These are phyloP conservation scores for Scheffersomyces stipitis DNA, from an alignment of 805 yeast genomes.

Conservation along the genomic window DNA sequence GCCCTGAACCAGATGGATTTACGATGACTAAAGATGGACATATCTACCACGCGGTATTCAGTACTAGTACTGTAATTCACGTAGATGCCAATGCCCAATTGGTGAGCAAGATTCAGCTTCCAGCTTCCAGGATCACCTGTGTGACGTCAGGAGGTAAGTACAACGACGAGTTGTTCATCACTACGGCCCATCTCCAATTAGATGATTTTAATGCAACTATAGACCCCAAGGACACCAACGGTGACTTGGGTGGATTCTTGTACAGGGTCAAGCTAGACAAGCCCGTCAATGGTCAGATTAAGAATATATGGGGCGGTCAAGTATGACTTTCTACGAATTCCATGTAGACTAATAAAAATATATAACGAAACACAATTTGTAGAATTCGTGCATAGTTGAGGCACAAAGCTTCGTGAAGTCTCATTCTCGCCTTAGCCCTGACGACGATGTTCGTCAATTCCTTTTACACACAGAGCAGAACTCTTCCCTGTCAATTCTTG, in stretches of 20 bases:
- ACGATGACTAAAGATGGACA: constrained; percentile 54
- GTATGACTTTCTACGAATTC: neutral
- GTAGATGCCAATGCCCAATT: constrained; percentile 50
- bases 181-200: constrained; percentile 58
- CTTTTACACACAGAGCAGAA: too few species aligned
- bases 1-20: constrained; percentile 80
- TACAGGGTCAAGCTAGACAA: constrained; percentile 45
- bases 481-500: too few species aligned
- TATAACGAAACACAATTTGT: too few species aligned
- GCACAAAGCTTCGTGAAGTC: too few species aligned
- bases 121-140: constrained; percentile 63
- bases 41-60: constrained; percentile 68
- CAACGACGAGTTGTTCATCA: constrained; percentile 59
- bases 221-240: constrained; percentile 23
- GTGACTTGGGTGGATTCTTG: constrained; percentile 64
- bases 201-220: constrained; percentile 33
- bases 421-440: too few species aligned
- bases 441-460: too few species aligned
- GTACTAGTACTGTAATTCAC: constrained; percentile 56
- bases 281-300: constrained; percentile 24
- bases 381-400: too few species aligned
- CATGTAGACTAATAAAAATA: neutral
- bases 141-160: constrained; percentile 62
- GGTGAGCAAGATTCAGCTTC: constrained; percentile 49
- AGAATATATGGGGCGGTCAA: constrained; percentile 32